Percentiles rank a stretch among this genome's conserved stretches.
These are phyloP conservation scores for Kingdonia uniflora DNA, from an alignment of 164 flowering plant genomes.

Conservation along the genomic window DNA sequence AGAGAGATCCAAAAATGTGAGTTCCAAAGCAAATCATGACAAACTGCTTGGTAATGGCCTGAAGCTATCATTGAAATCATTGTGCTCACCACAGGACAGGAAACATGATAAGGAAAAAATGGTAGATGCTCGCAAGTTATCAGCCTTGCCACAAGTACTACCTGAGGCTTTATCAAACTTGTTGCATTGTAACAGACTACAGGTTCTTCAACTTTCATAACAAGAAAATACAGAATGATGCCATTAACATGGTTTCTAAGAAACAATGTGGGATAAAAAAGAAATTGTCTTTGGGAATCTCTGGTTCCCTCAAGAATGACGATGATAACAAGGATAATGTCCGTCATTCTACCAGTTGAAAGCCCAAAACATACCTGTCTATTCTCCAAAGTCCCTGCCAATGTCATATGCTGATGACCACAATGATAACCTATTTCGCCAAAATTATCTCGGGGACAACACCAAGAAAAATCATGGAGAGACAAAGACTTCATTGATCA, in stretches of 20 bases:
- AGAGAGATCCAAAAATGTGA: not conserved
- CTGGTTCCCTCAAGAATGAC: not conserved
- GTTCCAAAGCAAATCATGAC: not conserved
- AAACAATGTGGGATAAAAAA: not conserved
- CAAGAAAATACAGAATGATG: not conserved
- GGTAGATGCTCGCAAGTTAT: not conserved
- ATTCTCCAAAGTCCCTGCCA: constrained; percentile 4
- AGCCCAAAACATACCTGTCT: not conserved
- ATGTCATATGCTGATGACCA: not conserved
- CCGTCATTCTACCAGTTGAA: not conserved
- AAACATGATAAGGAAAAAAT: constrained; percentile 11
- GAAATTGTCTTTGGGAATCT: constrained; percentile 11
- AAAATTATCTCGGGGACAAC: too few relatives aligned
- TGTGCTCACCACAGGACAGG: constrained; percentile 10
- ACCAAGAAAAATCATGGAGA: constrained; percentile 5
- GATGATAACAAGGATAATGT: constrained; percentile 9
- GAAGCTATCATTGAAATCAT: constrained; percentile 27
- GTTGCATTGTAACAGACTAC: constrained; percentile 6
- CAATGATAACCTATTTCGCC: too few relatives aligned
- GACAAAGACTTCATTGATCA: constrained; percentile 8
- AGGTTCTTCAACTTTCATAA: constrained; percentile 8
- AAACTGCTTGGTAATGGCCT: constrained; percentile 12
- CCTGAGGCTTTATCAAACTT: constrained; percentile 7
- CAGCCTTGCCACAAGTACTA: constrained; percentile 2
- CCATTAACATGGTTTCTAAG: not conserved